phyloP scores from a whole-genome alignment of 768 basidiomycete species.

The Russula lepida region DNA sequence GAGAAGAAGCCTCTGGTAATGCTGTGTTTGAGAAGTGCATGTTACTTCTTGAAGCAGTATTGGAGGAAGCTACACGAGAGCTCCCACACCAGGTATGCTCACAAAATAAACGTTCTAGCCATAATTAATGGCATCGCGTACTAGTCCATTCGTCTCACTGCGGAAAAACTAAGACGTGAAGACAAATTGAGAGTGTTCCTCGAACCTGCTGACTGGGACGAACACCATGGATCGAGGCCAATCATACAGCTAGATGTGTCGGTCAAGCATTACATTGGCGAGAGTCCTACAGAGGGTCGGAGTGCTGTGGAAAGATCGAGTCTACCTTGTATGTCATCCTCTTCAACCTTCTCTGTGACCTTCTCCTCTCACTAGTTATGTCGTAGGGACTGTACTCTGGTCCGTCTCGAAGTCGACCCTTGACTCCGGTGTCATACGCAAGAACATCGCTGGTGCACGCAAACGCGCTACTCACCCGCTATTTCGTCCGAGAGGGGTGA shows the following conservation, averaged over 20 bases:
- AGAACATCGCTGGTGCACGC: conserved; percentile 28
- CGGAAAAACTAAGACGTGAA: conserved; percentile 44
- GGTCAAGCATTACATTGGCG: conserved; percentile 38
- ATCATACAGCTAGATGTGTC: conserved; percentile 53
- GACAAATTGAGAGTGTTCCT: conserved; percentile 55
- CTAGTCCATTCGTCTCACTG: conserved; percentile 51
- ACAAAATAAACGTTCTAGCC: not conserved
- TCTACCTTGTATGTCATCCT: conserved; percentile 27
- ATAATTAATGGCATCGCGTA: conserved; percentile 1
- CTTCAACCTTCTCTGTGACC: not conserved
- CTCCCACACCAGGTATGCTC: conserved; percentile 59
- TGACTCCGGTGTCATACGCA: conserved; percentile 31
- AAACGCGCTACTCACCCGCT: conserved; percentile 40
- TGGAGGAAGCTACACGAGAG: conserved; percentile 45
- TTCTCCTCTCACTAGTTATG: not conserved
- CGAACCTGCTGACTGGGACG: conserved; percentile 46
- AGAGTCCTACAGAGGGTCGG: conserved; percentile 29
- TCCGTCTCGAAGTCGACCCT: conserved; percentile 36
- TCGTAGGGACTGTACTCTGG: conserved; percentile 57
- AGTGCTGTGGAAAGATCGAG: conserved; percentile 30
- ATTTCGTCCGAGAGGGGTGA: conserved; percentile 43
- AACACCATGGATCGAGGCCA: conserved; percentile 28
- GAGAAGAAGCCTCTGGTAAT: conserved; percentile 50
- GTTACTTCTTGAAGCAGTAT: conserved; percentile 55
- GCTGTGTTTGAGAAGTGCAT: conserved; percentile 72